These are phyloP conservation scores for Penicillium sp. DNA, from an alignment of 2,329 filamentous ascomycete genomes.

Conservation along the genomic window DNA sequence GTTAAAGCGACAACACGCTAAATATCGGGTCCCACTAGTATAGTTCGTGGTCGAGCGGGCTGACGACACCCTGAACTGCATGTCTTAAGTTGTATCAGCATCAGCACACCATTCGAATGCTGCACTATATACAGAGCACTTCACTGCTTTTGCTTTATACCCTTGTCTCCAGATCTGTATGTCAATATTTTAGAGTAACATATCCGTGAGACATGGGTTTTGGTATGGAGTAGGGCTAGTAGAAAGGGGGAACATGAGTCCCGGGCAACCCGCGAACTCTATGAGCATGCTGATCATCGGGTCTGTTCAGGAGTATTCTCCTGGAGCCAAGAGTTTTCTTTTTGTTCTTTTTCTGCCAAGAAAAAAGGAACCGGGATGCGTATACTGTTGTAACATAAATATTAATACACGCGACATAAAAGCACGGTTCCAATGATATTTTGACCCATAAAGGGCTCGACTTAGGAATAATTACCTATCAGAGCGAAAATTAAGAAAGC, in stretches of 20 bases:
- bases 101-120: background rate
- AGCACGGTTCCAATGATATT: background rate
- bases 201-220: background rate
- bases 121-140: background rate
- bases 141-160: background rate
- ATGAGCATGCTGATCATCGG: conserved; percentile 7
- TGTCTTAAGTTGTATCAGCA: background rate
- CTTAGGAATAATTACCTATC: background rate
- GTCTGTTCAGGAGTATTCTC: conserved; percentile 5
- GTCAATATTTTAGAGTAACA: background rate
- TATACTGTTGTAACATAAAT: background rate
- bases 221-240: background rate
- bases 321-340: conserved; percentile 1
- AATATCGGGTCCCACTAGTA: conserved; percentile 13
- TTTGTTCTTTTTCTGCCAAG: background rate
- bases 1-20: background rate
- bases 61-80: conserved; percentile 12
- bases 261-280: background rate
- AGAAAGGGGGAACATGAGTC: background rate
- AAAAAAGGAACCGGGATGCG: background rate
- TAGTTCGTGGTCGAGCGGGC: conserved; percentile 17
- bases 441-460: background rate
- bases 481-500: background rate
- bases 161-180: background rate
- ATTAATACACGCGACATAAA: background rate